phyloP scores from a whole-genome alignment of 768 basidiomycete genomes.

The Boletus rex-veris region DNA sequence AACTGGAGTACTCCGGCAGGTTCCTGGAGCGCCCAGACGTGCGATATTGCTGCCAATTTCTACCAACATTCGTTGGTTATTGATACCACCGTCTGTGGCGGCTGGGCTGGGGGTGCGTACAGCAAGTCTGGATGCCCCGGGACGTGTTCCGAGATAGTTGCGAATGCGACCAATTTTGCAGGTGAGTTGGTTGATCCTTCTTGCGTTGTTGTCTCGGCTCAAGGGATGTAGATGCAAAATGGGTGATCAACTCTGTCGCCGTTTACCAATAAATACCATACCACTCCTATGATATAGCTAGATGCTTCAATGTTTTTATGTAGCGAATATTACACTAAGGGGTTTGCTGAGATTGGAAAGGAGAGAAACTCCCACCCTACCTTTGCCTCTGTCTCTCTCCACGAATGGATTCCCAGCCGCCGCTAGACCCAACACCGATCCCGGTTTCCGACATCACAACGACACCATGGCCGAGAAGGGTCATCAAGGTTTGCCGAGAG shows the following conservation, averaged over 20 bases:
- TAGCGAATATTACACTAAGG: too few relatives aligned
- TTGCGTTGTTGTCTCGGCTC: background rate
- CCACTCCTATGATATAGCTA: background rate
- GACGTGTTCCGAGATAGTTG: constrained; percentile 46
- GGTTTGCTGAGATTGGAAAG: constrained; percentile 16
- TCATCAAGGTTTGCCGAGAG: constrained; percentile 43
- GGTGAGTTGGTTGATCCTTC: constrained; percentile 26
- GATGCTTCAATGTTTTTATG: background rate
- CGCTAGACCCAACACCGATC: constrained; percentile 33
- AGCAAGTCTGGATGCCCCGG: constrained; percentile 36
- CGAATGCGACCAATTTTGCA: constrained; percentile 54
- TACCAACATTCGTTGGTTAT: constrained; percentile 48
- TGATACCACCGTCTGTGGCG: constrained; percentile 34
- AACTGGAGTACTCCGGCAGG: constrained; percentile 54
- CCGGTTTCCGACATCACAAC: constrained; percentile 53
- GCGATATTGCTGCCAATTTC: constrained; percentile 50
- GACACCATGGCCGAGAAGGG: constrained; percentile 49
- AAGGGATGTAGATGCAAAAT: constrained; percentile 43
- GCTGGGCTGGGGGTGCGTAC: constrained; percentile 28
- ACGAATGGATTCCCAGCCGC: constrained; percentile 36
- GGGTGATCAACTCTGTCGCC: constrained; percentile 55
- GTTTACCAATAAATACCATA: constrained; percentile 39
- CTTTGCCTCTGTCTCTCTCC: constrained; percentile 28
- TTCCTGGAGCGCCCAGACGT: constrained; percentile 45
- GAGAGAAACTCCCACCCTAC: constrained; percentile 29